These are phyloP conservation scores for Aspergillus sp. DNA, from an alignment of 2,329 filamentous ascomycete species.

Conservation along the genomic window DNA sequence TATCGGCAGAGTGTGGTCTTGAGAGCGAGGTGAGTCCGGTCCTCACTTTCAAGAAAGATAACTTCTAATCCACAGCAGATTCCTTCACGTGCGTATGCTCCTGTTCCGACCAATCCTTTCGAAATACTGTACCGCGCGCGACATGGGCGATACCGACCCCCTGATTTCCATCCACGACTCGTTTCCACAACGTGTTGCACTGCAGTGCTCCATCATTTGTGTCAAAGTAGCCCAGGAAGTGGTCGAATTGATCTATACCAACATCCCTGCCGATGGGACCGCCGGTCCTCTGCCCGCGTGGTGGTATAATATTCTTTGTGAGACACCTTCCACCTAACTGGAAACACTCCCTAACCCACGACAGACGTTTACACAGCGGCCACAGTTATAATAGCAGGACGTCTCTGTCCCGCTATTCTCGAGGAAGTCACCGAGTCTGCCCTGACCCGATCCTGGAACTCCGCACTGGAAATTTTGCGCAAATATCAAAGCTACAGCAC, in stretches of 20 bases:
- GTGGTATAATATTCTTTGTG: slow-evolving; percentile 39
- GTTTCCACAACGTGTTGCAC: slow-evolving; percentile 29
- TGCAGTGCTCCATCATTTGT: slow-evolving; percentile 36
- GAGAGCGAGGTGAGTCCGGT: slow-evolving; percentile 24
- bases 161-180: slow-evolving; percentile 23
- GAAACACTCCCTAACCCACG: slow-evolving; percentile 5
- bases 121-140: slow-evolving; percentile 28
- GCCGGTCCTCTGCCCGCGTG: slow-evolving; percentile 32
- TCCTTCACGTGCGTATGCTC: slow-evolving; percentile 33
- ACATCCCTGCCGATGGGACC: slow-evolving; percentile 26
- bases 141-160: slow-evolving; percentile 16
- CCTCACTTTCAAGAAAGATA: background rate
- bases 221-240: slow-evolving; percentile 32
- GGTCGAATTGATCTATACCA: slow-evolving; percentile 29
- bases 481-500: slow-evolving; percentile 31
- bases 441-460: slow-evolving; percentile 26
- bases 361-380: slow-evolving; percentile 35
- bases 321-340: background rate
- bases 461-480: slow-evolving; percentile 27
- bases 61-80: slow-evolving; percentile 16
- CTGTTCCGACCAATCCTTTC: slow-evolving; percentile 32
- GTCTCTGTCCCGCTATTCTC: slow-evolving; percentile 25
- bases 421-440: slow-evolving; percentile 23
- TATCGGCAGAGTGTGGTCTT: slow-evolving; percentile 32
- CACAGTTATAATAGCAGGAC: slow-evolving; percentile 32